phyloP scores from a whole-genome alignment of 768 basidiomycete species.

The Tremella mesenterica region DNA sequence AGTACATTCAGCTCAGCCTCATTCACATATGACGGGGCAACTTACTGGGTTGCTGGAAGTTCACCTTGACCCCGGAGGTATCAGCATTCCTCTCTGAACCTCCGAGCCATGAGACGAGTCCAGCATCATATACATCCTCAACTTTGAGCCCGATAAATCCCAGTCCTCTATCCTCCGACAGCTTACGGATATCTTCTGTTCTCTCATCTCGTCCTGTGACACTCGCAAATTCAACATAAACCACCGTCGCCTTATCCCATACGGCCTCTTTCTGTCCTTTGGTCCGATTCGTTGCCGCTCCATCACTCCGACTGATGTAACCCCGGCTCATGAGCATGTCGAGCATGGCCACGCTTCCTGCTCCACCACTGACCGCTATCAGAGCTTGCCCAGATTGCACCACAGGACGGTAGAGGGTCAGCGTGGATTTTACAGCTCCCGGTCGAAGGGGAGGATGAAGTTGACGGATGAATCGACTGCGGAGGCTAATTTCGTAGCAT shows the following conservation, averaged over 20 bases:
- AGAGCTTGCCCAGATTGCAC: conserved; percentile 26
- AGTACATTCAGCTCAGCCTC: too few species aligned
- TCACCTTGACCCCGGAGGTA: neutral
- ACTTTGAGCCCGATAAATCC: conserved; percentile 26
- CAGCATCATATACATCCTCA: conserved; percentile 35
- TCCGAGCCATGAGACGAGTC: conserved; percentile 7
- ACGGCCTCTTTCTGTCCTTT: conserved; percentile 30
- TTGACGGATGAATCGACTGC: conserved; percentile 10
- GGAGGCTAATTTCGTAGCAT: conserved; percentile 16
- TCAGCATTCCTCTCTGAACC: neutral
- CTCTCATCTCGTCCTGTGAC: conserved; percentile 21
- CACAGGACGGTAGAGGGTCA: conserved; percentile 13
- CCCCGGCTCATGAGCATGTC: conserved; percentile 20
- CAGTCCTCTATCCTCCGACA: conserved; percentile 12
- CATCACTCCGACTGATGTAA: conserved; percentile 24
- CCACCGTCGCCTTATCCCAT: conserved; percentile 35
- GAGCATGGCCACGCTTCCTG: conserved; percentile 35
- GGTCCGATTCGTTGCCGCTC: conserved; percentile 17
- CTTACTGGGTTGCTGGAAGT: neutral
- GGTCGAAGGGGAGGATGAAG: conserved; percentile 22
- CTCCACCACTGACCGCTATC: conserved; percentile 33
- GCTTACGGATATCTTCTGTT: conserved; percentile 10
- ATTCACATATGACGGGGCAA: neutral
- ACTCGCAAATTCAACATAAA: conserved; percentile 38
- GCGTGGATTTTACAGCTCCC: neutral